These are phyloP conservation scores for Lachnellula arida DNA, from an alignment of 2,329 filamentous ascomycete genomes.

Conservation along the genomic window DNA sequence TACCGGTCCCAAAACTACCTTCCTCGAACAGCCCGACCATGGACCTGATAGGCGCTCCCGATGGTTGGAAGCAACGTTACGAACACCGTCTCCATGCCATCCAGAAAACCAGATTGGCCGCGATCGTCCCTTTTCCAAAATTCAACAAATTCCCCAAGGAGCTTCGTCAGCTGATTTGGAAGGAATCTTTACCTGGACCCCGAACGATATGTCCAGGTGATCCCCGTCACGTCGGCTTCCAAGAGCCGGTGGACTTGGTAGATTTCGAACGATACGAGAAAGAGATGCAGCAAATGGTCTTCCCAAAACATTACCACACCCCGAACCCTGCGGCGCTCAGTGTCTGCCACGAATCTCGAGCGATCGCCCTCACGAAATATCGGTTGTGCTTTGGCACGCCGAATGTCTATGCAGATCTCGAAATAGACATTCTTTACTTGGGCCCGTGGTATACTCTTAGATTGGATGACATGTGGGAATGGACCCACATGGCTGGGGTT, in stretches of 20 bases:
- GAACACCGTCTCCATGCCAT: neutral
- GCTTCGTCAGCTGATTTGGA: constrained; percentile 36
- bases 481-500: neutral
- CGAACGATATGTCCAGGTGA: neutral
- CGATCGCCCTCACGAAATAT: neutral
- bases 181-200: neutral
- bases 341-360: neutral
- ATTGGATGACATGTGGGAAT: neutral
- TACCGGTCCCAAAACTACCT: too few species aligned
- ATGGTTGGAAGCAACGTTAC: neutral
- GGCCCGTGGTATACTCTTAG: neutral
- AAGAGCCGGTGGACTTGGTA: neutral
- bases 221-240: neutral
- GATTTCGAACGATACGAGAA: neutral
- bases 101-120: neutral
- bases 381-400: neutral
- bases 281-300: neutral
- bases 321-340: neutral
- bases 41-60: neutral
- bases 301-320: neutral
- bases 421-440: constrained; percentile 1
- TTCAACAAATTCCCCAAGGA: constrained; percentile 34
- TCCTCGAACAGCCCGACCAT: too few species aligned
- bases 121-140: neutral
- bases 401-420: constrained; percentile 1